Base-by-base conservation (phyloP, 768 basidiomycete genomes). In the Sistotremastrum suecicum region DNA sequence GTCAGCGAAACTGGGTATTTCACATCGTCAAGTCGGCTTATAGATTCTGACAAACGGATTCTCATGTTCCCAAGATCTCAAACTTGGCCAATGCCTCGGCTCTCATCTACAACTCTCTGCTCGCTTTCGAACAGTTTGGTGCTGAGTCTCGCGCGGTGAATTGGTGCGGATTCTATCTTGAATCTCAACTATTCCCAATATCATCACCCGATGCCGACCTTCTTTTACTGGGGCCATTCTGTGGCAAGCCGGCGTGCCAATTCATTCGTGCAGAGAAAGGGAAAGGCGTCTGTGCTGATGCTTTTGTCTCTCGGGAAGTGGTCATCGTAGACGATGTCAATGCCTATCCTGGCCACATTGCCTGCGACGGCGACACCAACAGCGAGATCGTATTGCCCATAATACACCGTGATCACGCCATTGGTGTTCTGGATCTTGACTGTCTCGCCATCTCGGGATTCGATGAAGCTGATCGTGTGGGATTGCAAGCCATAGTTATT, bases 111-210 rank as follows among this genome's bases (percentile, higher is more conserved):
- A 77, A 80, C 54, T 71, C 84, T 7, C 71, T 91, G 40, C 71
- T 76, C 41, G 78, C 77, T 10, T 92, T 81, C 51, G 56, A 69
- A 29, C 64, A 74, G 55, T 90, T 86, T 53, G 87, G 85, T 31
- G 54, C 56, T 34, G 67, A 68, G 10, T 64, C 73, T 35, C 73
- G 76, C 44, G 75, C 83, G 3, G 86, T 94, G 20, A 94, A 94
- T 58, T 97, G 91, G 92, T 82, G 82, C 66, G 92, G 92, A 7
- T 94, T 97, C 67, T 95, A 97, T 63, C 63, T 95, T 44, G 63
- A 75, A 48, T 66, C 81, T 1, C 61, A 64, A 33, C 63, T 83
- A 42, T 84, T 83, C 59, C 83, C 83, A 29, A 41, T 39, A 36
- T 28, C 49, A 39, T 39, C 60, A 75, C 55, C 54, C 50, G 51